A percentile compares a stretch with the other conserved stretches of the same genome.
Evolutionary conservation across 225 moss, liverwort and hornwort genomes (phyloP).

Genomic region (Asterella californica): DNA sequence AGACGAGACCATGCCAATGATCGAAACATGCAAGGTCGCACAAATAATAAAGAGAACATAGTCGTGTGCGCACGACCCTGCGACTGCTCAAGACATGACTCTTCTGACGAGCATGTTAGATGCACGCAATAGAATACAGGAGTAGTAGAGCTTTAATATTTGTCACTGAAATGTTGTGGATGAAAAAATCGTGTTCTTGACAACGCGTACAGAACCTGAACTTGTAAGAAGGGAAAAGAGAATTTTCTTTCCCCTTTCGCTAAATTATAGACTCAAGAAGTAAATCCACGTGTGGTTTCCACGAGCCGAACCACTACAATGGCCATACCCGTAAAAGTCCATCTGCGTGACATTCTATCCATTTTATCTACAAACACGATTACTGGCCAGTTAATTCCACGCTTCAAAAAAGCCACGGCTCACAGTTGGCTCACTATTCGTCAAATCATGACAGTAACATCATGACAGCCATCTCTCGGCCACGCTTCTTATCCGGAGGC

Average conservation of each 20-base stretch:
- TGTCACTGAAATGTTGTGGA: slow-evolving; percentile 7
- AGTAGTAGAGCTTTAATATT: neutral
- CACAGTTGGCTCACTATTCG: neutral
- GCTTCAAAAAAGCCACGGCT: slow-evolving; percentile 6
- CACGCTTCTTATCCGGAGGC: slow-evolving; percentile 1
- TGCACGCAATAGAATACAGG: neutral
- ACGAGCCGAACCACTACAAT: neutral
- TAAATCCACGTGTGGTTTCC: neutral
- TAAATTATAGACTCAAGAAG: slow-evolving; percentile 2
- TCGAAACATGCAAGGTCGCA: too few species aligned
- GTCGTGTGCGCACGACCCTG: too few species aligned
- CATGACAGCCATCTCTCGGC: neutral
- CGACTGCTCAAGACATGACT: too few species aligned
- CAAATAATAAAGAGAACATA: too few species aligned
- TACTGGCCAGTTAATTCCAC: neutral
- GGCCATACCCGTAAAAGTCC: neutral
- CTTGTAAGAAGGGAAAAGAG: too few species aligned
- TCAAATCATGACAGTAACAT: neutral
- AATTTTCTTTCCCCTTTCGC: slow-evolving; percentile 8
- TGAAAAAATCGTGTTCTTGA: neutral
- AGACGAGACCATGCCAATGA: too few species aligned
- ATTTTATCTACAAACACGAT: slow-evolving; percentile 18
- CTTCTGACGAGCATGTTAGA: too few species aligned
- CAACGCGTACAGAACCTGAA: neutral
- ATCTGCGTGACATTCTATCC: neutral